Percentiles rank a stretch among this genome's conserved stretches.
These are phyloP conservation scores for Talaromyces stipitatus DNA, from an alignment of 495 filamentous ascomycete species.

Conservation along the genomic window DNA sequence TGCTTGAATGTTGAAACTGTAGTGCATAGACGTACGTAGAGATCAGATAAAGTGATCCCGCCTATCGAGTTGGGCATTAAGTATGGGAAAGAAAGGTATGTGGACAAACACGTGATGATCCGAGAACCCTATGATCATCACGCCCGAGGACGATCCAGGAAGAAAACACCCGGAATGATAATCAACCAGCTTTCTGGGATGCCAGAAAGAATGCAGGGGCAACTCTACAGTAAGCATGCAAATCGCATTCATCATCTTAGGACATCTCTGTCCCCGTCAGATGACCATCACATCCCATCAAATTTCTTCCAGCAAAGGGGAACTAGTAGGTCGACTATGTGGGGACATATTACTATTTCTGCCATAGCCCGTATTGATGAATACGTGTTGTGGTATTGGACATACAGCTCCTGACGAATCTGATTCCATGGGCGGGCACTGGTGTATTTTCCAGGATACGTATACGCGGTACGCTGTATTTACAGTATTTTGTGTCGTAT, in stretches of 20 bases:
- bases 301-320: background rate
- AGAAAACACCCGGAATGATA: background rate
- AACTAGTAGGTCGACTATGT: background rate
- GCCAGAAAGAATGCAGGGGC: background rate
- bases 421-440: background rate
- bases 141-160: background rate
- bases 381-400: background rate
- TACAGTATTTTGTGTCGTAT: too few relatives aligned
- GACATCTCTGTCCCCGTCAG: background rate
- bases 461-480: background rate
- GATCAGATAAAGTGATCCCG: background rate
- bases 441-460: background rate
- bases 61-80: background rate
- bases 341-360: background rate
- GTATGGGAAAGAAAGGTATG: background rate
- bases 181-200: background rate
- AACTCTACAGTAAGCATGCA: background rate
- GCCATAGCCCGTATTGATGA: background rate
- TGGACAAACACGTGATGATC: background rate
- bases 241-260: background rate
- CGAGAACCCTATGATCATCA: background rate
- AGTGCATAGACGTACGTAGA: background rate
- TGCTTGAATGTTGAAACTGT: background rate
- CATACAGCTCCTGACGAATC: background rate
- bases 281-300: background rate